Conservation (phyloP, 2,329 filamentous ascomycete genomes). For the Epichloe sp. region DNA sequence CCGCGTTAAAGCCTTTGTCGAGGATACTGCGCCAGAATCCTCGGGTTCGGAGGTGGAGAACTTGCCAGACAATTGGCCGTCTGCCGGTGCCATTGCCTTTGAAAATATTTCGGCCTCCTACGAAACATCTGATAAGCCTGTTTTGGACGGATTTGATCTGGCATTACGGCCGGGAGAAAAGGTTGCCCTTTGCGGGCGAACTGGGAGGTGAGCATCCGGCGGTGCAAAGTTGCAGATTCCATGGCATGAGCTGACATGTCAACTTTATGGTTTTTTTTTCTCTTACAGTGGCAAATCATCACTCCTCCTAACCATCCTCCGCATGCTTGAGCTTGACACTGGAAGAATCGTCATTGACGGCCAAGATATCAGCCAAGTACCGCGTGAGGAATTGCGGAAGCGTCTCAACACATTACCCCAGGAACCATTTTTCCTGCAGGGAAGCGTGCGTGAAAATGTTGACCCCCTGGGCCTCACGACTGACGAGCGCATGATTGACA, state of each 20-base stretch:
- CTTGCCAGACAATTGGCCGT: slow-evolving; percentile 14
- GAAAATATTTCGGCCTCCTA: slow-evolving; percentile 18
- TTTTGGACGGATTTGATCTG: slow-evolving; percentile 17
- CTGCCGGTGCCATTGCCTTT: slow-evolving; percentile 13
- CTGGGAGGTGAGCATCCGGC: slow-evolving; percentile 17
- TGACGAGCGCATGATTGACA: slow-evolving; percentile 28
- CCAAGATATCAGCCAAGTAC: slow-evolving; percentile 19
- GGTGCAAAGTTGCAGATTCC: background rate
- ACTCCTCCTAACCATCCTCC: slow-evolving; percentile 30
- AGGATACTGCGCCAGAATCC: slow-evolving; percentile 12
- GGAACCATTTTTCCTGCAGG: slow-evolving; percentile 36
- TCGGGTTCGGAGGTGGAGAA: slow-evolving; percentile 7
- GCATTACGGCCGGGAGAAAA: slow-evolving; percentile 21
- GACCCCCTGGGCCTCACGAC: slow-evolving; percentile 26
- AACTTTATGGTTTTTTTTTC: background rate
- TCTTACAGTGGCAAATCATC: slow-evolving; percentile 17
- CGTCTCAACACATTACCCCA: slow-evolving; percentile 34
- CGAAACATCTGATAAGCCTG: slow-evolving; percentile 9
- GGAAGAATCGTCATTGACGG: slow-evolving; percentile 32
- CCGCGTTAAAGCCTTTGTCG: slow-evolving; percentile 15
- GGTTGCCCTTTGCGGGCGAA: slow-evolving; percentile 31
- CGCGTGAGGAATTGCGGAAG: slow-evolving; percentile 12
- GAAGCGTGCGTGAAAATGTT: slow-evolving; percentile 34
- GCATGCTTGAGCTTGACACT: slow-evolving; percentile 29
- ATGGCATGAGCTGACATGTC: background rate